Evolutionary conservation across 257 asterid genomes (phyloP).

Genomic region (Cordia subcordata): DNA sequence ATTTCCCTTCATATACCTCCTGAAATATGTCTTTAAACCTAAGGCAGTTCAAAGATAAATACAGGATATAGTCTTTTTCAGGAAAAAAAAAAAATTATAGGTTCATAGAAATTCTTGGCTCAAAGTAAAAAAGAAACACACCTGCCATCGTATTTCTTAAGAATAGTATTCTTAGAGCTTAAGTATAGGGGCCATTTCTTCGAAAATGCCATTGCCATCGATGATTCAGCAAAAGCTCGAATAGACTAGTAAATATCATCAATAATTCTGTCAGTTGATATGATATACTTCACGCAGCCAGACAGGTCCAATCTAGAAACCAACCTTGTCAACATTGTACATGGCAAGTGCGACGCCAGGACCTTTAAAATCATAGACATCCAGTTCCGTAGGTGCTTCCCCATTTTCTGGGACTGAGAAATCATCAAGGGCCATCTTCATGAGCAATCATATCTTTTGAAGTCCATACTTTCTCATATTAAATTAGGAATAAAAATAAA

Average conservation of each 20-base stretch:
- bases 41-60: slow-evolving; percentile 6
- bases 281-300: slow-evolving; percentile 8
- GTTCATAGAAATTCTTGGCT: slow-evolving; percentile 1
- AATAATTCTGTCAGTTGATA: slow-evolving; percentile 6
- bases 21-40: slow-evolving; percentile 92
- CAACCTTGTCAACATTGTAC: slow-evolving; percentile 84
- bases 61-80: background rate
- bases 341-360: slow-evolving; percentile 92
- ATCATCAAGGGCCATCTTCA: slow-evolving; percentile 6
- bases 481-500: background rate
- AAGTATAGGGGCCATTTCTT: slow-evolving; percentile 90
- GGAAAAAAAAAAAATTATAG: background rate
- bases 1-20: slow-evolving; percentile 81
- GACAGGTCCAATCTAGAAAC: slow-evolving; percentile 13
- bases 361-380: slow-evolving; percentile 70
- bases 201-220: slow-evolving; percentile 81
- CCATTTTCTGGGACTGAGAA: slow-evolving; percentile 70
- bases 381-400: slow-evolving; percentile 50
- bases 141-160: slow-evolving; percentile 97
- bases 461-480: background rate
- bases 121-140: slow-evolving; percentile 14
- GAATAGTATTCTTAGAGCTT: slow-evolving; percentile 89
- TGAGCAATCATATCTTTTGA: slow-evolving; percentile 1
- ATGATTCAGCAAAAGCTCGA: slow-evolving; percentile 90
- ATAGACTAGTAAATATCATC: slow-evolving; percentile 51